Evolutionary conservation across 345 rosid genomes (phyloP).

Genomic region (Dimocarpus longan): DNA sequence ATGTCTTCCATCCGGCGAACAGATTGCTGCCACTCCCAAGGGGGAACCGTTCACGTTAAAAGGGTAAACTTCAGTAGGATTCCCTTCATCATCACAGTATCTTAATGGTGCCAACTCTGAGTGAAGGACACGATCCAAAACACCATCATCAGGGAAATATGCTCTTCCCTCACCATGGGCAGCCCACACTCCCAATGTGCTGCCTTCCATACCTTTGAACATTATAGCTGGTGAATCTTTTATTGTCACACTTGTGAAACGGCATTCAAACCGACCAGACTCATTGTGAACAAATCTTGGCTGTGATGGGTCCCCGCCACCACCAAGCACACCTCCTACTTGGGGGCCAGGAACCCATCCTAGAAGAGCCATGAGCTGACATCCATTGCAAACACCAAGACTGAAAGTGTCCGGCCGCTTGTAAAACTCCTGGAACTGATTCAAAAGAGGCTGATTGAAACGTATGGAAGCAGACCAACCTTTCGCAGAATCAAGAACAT

Average conservation of each 20-base stretch:
- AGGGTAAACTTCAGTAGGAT: slow-evolving; percentile 78
- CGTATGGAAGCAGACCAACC: slow-evolving; percentile 98
- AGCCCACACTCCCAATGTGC: slow-evolving; percentile 93
- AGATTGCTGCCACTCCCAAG: slow-evolving; percentile 83
- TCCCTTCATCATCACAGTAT: slow-evolving; percentile 88
- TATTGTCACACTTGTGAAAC: slow-evolving; percentile 77
- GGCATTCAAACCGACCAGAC: slow-evolving; percentile 92
- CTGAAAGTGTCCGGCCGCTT: slow-evolving; percentile 85
- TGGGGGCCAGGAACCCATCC: slow-evolving; percentile 98
- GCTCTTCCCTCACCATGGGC: slow-evolving; percentile 98
- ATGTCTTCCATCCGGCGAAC: slow-evolving; percentile 96
- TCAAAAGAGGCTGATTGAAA: slow-evolving; percentile 70
- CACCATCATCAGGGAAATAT: slow-evolving; percentile 88
- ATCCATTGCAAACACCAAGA: slow-evolving; percentile 92
- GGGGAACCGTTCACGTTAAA: slow-evolving; percentile 96
- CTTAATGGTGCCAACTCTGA: slow-evolving; percentile 77
- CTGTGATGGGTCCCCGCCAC: slow-evolving; percentile 78
- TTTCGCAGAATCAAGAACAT: slow-evolving; percentile 94
- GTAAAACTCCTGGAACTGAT: slow-evolving; percentile 89
- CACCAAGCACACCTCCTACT: slow-evolving; percentile 77
- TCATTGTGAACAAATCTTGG: slow-evolving; percentile 92
- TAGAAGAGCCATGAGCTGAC: slow-evolving; percentile 91
- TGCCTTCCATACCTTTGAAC: slow-evolving; percentile 96
- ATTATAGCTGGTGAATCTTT: slow-evolving; percentile 83
- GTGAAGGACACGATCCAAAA: slow-evolving; percentile 69